phyloP scores from a whole-genome alignment of 768 basidiomycete species.

The Tremella yokohamensis region DNA sequence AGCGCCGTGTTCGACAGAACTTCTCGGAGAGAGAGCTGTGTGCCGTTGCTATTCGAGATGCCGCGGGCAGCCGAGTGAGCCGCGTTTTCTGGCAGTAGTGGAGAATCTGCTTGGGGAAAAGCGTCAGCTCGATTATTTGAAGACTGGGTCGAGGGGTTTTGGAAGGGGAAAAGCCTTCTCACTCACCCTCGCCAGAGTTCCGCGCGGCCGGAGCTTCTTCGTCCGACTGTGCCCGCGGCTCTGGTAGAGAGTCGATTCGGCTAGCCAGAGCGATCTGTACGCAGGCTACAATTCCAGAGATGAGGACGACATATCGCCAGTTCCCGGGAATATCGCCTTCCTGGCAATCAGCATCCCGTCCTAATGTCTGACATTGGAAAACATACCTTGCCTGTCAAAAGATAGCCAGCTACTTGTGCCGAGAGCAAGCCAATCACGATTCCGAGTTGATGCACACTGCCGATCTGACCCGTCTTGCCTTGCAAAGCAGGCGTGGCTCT shows the following conservation, averaged over 20 bases:
- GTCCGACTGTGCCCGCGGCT: background rate
- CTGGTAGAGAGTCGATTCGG: too few species aligned
- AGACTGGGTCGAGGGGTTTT: too few species aligned
- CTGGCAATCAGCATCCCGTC: conserved; percentile 11
- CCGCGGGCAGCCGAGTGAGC: conserved; percentile 4
- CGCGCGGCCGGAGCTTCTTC: background rate
- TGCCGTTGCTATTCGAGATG: background rate
- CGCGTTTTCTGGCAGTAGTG: conserved; percentile 13
- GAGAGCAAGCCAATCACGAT: conserved; percentile 44
- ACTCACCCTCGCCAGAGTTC: background rate
- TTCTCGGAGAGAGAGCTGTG: conserved; percentile 36
- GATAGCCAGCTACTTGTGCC: conserved; percentile 41
- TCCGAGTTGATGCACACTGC: conserved; percentile 45
- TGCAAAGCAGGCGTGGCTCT: conserved; percentile 29
- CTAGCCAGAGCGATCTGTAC: conserved; percentile 24
- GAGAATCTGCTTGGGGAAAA: conserved; percentile 18
- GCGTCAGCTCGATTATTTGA: conserved; percentile 3
- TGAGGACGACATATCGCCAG: conserved; percentile 45
- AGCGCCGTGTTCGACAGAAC: conserved; percentile 46
- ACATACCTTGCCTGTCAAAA: conserved; percentile 40
- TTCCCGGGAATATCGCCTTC: conserved; percentile 44
- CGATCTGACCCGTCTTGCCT: conserved; percentile 39
- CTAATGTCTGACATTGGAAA: background rate
- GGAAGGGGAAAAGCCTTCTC: too few species aligned
- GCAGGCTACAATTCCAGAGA: conserved; percentile 39